Percentiles rank a stretch among this genome's conserved stretches.
phyloP scores from a whole-genome alignment of 2,329 filamentous ascomycete species.

The Stachybotrys chlorohalonatus region DNA sequence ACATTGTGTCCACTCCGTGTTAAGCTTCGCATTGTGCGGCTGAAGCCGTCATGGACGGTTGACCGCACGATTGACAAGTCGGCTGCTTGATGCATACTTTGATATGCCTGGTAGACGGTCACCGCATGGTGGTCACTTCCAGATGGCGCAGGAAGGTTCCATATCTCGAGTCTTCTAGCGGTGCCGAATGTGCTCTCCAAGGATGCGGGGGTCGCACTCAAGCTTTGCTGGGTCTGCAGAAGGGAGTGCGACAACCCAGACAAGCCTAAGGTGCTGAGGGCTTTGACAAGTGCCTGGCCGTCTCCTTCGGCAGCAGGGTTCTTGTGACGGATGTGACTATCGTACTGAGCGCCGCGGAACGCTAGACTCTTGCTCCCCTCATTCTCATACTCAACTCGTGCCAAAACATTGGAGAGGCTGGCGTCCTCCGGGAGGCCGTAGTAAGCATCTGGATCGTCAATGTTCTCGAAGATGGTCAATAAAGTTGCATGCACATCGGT shows the following conservation, averaged over 20 bases:
- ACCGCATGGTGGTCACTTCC: constrained; percentile 54
- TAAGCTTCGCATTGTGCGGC: constrained; percentile 50
- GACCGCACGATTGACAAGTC: constrained; percentile 43
- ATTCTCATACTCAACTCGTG: constrained; percentile 80
- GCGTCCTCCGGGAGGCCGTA: constrained; percentile 80
- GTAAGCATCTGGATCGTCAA: constrained; percentile 93
- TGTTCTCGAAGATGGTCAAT: constrained; percentile 76
- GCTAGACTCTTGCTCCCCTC: constrained; percentile 80
- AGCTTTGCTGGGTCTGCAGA: constrained; percentile 55
- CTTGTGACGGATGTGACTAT: constrained; percentile 65
- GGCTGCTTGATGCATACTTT: constrained; percentile 62
- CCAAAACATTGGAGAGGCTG: constrained; percentile 67
- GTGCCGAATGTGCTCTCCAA: constrained; percentile 69
- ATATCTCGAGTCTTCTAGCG: constrained; percentile 76
- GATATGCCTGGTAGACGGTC: constrained; percentile 71
- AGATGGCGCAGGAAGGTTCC: constrained; percentile 75
- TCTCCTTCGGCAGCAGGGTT: constrained; percentile 49
- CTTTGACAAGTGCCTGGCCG: constrained; percentile 61
- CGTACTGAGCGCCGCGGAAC: constrained; percentile 84
- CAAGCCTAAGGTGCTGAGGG: constrained; percentile 72
- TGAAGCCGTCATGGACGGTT: constrained; percentile 55
- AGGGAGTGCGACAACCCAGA: constrained; percentile 79
- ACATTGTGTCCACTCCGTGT: constrained; percentile 38
- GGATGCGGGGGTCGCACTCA: constrained; percentile 46
- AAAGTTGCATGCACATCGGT: constrained; percentile 58